Percentiles rank a stretch among this genome's conserved stretches.
Conservation (phyloP, 768 basidiomycete species). For the Ramaria sp. region DNA sequence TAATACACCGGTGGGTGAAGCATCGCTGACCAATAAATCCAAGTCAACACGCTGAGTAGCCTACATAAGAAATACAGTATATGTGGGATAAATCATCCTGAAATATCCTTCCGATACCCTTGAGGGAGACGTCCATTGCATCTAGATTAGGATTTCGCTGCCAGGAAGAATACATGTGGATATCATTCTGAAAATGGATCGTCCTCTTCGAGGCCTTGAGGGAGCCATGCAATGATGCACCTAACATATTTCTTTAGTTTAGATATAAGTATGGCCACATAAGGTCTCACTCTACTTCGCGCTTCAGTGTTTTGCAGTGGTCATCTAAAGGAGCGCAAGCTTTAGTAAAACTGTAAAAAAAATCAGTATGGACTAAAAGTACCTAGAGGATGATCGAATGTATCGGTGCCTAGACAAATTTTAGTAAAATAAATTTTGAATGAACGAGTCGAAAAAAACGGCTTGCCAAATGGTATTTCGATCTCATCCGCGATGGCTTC, state of each 20-base stretch:
- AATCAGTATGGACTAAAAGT: conserved; percentile 12
- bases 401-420: conserved; percentile 43
- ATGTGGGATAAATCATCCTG: no score
- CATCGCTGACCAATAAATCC: no score
- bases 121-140: no score
- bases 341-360: background rate
- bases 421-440: no score
- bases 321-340: conserved; percentile 38
- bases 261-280: background rate
- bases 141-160: no score
- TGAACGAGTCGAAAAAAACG: no score
- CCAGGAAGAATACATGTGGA: no score
- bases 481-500: conserved; percentile 94
- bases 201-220: conserved; percentile 2
- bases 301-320: conserved; percentile 77
- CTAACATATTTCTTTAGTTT: background rate
- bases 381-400: conserved; percentile 69
- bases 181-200: background rate
- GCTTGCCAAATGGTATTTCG: conserved; percentile 88
- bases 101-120: no score
- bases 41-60: no score
- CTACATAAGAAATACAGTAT: no score
- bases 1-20: no score
- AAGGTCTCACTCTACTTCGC: conserved; percentile 67
- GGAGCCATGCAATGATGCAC: background rate